Percentiles rank a stretch among this genome's conserved stretches.
Evolutionary conservation across 805 yeast genomes (phyloP).

Genomic region (Wickerhamiella allomyrinae): DNA sequence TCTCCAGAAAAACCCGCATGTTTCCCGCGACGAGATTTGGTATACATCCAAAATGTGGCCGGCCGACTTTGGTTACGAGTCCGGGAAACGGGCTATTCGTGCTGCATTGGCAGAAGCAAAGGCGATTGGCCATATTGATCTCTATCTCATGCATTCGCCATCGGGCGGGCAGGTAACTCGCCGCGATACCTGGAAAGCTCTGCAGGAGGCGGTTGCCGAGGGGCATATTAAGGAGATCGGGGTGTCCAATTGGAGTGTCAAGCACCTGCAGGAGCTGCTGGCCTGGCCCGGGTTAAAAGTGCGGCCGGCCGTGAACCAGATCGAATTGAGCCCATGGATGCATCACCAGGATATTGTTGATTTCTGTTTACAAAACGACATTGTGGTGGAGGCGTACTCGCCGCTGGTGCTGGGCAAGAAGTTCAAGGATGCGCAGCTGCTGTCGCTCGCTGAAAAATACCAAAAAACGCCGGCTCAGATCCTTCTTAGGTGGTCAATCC

Average conservation of each 20-base stretch:
- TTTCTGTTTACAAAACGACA: constrained; percentile 40
- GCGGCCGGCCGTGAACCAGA: constrained; percentile 62
- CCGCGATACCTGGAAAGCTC: constrained; percentile 26
- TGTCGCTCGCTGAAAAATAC: constrained; percentile 28
- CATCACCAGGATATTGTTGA: constrained; percentile 36
- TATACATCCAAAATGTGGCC: constrained; percentile 66
- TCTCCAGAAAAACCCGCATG: constrained; percentile 18
- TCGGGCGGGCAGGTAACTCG: constrained; percentile 20
- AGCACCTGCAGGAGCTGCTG: constrained; percentile 40
- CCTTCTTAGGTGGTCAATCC: constrained; percentile 35
- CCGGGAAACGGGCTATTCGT: constrained; percentile 44
- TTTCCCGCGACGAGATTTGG: constrained; percentile 36
- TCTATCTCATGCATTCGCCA: constrained; percentile 49
- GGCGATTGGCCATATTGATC: constrained; percentile 49
- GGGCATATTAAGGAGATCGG: constrained; percentile 43
- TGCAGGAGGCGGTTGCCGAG: constrained; percentile 34
- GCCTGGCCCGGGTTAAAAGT: constrained; percentile 23
- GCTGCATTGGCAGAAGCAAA: constrained; percentile 38
- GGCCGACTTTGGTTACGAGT: constrained; percentile 36
- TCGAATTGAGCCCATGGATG: constrained; percentile 82
- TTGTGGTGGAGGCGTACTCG: constrained; percentile 61
- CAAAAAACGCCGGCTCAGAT: constrained; percentile 32
- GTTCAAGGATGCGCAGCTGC: constrained; percentile 26
- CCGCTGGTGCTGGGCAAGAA: constrained; percentile 60
- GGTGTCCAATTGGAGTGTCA: constrained; percentile 47